A percentile compares a stretch with the other conserved stretches of the same genome.
These are phyloP conservation scores for Fraxinus paxiana DNA, from an alignment of 305 asterid genomes.

Conservation along the genomic window DNA sequence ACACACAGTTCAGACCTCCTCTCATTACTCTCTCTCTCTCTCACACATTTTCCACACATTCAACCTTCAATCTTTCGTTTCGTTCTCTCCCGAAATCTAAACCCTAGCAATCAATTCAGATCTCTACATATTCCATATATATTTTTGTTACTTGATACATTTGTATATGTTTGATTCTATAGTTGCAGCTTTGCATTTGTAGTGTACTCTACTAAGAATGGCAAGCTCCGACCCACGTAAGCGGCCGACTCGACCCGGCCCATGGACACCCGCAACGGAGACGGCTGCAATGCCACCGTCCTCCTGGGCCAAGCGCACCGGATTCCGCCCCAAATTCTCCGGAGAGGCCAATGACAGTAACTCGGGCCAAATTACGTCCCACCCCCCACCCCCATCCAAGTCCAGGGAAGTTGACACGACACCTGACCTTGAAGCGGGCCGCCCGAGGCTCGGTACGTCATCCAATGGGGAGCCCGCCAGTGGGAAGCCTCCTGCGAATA, in stretches of 20 bases:
- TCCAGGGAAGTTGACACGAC: conserved; percentile 26
- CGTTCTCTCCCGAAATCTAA: conserved; percentile 16
- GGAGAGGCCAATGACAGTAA: conserved; percentile 86
- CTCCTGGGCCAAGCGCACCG: conserved; percentile 92
- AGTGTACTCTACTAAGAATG: conserved; percentile 39
- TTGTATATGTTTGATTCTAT: not conserved
- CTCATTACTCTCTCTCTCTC: not conserved
- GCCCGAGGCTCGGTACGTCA: conserved; percentile 39
- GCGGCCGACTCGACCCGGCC: conserved; percentile 61
- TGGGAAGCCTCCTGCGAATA: conserved; percentile 41
- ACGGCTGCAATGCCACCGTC: conserved; percentile 82
- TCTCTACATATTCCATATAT: conserved; percentile 25
- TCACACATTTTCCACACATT: not conserved
- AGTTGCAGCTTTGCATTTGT: conserved; percentile 30
- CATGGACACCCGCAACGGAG: conserved; percentile 73
- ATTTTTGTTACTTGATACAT: not conserved
- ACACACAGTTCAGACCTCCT: not conserved
- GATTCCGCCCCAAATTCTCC: conserved; percentile 89
- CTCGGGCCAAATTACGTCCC: conserved; percentile 60
- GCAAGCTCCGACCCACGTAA: conserved; percentile 72
- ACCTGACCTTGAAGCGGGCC: conserved; percentile 71
- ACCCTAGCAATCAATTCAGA: conserved; percentile 42
- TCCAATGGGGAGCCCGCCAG: conserved; percentile 52
- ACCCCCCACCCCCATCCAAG: conserved; percentile 14
- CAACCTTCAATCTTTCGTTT: not conserved